A percentile compares a stretch with the other conserved stretches of the same genome.
These are phyloP conservation scores for Ascobolus immersus DNA, from an alignment of 495 filamentous ascomycete species.

Conservation along the genomic window DNA sequence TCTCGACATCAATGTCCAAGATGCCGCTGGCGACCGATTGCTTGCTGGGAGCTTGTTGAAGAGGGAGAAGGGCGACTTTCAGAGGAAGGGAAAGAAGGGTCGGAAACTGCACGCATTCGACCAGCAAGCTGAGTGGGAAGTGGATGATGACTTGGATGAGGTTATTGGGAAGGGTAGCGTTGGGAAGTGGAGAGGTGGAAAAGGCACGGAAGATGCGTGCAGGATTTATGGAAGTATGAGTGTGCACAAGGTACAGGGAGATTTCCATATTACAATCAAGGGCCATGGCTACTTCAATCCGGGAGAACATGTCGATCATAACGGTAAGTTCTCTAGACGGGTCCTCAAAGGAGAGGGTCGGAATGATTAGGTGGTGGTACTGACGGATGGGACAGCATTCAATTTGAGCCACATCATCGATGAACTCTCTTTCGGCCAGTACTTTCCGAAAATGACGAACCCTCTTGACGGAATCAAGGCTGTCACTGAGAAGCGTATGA, in stretches of 20 bases:
- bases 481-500: slow-evolving; percentile 23
- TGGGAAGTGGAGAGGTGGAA: slow-evolving; percentile 35
- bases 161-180: slow-evolving; percentile 35
- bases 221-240: slow-evolving; percentile 73
- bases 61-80: slow-evolving; percentile 45
- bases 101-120: slow-evolving; percentile 36
- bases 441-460: slow-evolving; percentile 79
- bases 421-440: slow-evolving; percentile 87
- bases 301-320: slow-evolving; percentile 62
- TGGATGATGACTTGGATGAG: slow-evolving; percentile 48
- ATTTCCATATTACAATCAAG: slow-evolving; percentile 91
- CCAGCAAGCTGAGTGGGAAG: slow-evolving; percentile 30
- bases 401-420: slow-evolving; percentile 97
- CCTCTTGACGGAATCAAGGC: slow-evolving; percentile 80
- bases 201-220: slow-evolving; percentile 37
- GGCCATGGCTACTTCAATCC: slow-evolving; percentile 78
- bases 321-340: slow-evolving; percentile 25
- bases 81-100: slow-evolving; percentile 15
- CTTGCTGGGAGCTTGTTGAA: slow-evolving; percentile 50
- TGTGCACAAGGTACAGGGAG: slow-evolving; percentile 86
- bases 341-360: not conserved
- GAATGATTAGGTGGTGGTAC: not conserved
- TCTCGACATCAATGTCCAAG: slow-evolving; percentile 90
- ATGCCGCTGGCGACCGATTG: slow-evolving; percentile 76
- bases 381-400: slow-evolving; percentile 36